These are phyloP conservation scores for Amanita thiersii DNA, from an alignment of 768 basidiomycete species.

Conservation along the genomic window DNA sequence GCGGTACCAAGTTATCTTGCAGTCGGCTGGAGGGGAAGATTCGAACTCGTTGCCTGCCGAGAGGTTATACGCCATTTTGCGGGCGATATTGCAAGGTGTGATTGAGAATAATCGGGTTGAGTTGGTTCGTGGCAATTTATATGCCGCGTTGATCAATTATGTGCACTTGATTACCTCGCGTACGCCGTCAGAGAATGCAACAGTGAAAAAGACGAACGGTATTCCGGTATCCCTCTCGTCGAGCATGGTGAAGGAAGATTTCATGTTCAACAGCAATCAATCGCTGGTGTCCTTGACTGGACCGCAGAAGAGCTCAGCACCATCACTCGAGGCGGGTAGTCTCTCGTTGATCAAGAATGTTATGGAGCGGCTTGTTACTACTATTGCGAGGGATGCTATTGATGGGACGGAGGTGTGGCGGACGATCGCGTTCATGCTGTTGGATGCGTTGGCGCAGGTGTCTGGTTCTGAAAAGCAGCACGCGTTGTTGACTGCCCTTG, in stretches of 20 bases:
- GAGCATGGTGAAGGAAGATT: conserved; percentile 35
- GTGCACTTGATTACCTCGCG: conserved; percentile 60
- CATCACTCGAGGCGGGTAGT: conserved; percentile 53
- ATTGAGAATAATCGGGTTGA: conserved; percentile 73
- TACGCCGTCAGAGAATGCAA: conserved; percentile 14
- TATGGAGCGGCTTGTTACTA: conserved; percentile 64
- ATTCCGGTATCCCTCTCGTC: conserved; percentile 24
- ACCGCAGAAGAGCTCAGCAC: conserved; percentile 13
- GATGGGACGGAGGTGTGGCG: conserved; percentile 97
- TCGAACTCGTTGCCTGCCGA: conserved; percentile 73
- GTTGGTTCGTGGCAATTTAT: conserved; percentile 90
- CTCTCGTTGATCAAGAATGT: conserved; percentile 56
- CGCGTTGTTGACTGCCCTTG: conserved; percentile 46
- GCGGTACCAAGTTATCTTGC: conserved; percentile 58
- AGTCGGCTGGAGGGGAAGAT: conserved; percentile 57
- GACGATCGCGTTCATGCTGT: conserved; percentile 86
- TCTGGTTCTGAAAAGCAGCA: conserved; percentile 66
- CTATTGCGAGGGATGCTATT: conserved; percentile 83
- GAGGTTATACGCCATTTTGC: conserved; percentile 65
- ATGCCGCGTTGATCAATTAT: conserved; percentile 85
- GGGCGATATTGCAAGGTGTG: conserved; percentile 67
- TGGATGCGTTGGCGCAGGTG: conserved; percentile 74
- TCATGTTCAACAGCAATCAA: conserved; percentile 28
- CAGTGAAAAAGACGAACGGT: conserved; percentile 15
- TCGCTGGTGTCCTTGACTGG: conserved; percentile 22